phyloP scores from a whole-genome alignment of 2,329 filamentous ascomycete species.

The Chaetomiaceae sp. region DNA sequence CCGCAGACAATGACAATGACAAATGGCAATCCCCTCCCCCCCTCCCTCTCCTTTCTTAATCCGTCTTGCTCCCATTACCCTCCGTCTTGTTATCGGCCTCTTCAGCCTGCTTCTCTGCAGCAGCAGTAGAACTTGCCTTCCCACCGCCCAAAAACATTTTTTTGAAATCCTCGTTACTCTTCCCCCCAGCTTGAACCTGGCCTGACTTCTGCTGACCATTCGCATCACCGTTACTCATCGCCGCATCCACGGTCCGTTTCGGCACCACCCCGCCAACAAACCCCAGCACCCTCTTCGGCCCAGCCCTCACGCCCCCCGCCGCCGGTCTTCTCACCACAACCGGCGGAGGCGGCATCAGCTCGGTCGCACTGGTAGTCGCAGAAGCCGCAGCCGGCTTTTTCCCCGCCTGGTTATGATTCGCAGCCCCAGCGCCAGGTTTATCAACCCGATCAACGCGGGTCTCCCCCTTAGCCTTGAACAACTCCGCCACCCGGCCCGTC shows the following conservation, averaged over 20 bases:
- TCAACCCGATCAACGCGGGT: constrained; percentile 41
- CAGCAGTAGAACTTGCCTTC: background rate
- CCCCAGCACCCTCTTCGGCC: constrained; percentile 43
- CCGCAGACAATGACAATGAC: too few relatives aligned
- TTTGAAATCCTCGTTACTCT: constrained; percentile 33
- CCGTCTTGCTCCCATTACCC: constrained; percentile 5
- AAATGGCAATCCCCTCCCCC: background rate
- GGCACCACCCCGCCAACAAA: constrained; percentile 32
- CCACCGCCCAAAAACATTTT: constrained; percentile 28
- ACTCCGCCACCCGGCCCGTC: constrained; percentile 51
- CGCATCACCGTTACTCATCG: constrained; percentile 28
- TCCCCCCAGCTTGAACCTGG: constrained; percentile 12
- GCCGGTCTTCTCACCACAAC: constrained; percentile 38
- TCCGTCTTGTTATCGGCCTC: background rate
- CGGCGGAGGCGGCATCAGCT: constrained; percentile 43
- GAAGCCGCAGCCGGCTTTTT: background rate
- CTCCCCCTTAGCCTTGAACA: constrained; percentile 49
- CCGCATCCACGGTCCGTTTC: constrained; percentile 24
- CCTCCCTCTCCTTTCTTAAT: background rate
- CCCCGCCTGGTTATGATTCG: background rate
- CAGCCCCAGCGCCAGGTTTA: constrained; percentile 24
- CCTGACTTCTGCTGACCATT: background rate
- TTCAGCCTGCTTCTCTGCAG: background rate
- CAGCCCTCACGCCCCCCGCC: constrained; percentile 36
- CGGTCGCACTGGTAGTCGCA: constrained; percentile 23